Evolutionary conservation across 306 rosid genomes (phyloP).

Genomic region (Vicia sativa): DNA sequence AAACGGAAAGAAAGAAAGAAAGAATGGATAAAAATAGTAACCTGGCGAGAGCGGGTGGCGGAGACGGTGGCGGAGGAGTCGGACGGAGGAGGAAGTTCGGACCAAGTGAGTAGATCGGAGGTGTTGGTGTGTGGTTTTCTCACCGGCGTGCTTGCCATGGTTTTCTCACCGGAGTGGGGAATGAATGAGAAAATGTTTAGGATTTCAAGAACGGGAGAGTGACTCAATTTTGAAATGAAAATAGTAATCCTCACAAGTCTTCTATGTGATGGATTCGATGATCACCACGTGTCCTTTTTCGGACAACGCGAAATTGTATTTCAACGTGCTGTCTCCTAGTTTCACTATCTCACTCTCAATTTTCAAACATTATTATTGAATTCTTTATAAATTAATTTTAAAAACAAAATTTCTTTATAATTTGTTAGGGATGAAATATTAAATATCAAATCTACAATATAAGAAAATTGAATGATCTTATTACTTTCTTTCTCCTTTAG

Average conservation of each 20-base stretch:
- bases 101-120: slow-evolving; percentile 91
- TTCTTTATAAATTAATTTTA: too few relatives aligned
- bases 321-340: background rate
- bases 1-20: background rate
- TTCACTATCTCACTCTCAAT: background rate
- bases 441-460: too few relatives aligned
- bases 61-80: slow-evolving; percentile 54
- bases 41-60: slow-evolving; percentile 46
- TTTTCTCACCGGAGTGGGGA: background rate
- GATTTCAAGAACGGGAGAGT: slow-evolving; percentile 25
- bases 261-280: background rate
- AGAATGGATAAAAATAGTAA: background rate
- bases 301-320: background rate
- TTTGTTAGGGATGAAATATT: too few relatives aligned
- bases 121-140: slow-evolving; percentile 68
- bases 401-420: too few relatives aligned
- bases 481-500: too few relatives aligned
- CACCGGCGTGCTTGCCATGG: slow-evolving; percentile 54
- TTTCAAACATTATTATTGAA: background rate
- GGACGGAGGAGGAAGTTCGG: slow-evolving; percentile 54
- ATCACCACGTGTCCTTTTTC: slow-evolving; percentile 24
- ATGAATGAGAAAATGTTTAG: slow-evolving; percentile 3
- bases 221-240: slow-evolving; percentile 34
- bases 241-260: background rate
- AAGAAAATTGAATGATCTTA: too few relatives aligned